A percentile compares a stretch with the other conserved stretches of the same genome.
Conservation (phyloP, 2,329 filamentous ascomycete species). For the Elsinoe ampelina region DNA sequence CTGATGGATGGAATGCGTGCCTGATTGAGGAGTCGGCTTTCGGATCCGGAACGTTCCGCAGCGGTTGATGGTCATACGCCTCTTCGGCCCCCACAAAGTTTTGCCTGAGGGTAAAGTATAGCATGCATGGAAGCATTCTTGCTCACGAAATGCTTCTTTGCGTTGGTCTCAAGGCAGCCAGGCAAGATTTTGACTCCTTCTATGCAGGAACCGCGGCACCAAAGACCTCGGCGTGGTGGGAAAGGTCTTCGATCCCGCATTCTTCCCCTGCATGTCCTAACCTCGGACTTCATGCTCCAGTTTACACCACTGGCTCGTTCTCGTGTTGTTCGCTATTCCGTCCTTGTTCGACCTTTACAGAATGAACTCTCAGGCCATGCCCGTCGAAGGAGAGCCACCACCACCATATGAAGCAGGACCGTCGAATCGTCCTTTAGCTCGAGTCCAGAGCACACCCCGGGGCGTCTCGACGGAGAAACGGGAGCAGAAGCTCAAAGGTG, state of each 20-base stretch:
- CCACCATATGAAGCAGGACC: conserved; percentile 23
- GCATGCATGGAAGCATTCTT: no score
- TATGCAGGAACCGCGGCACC: neutral
- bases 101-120: neutral
- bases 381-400: conserved; percentile 14
- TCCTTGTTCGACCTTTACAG: no score
- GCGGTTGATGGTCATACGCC: no score
- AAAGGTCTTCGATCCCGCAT: no score
- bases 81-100: neutral
- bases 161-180: neutral
- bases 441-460: no score
- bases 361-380: no score
- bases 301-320: neutral
- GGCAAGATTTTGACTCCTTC: neutral
- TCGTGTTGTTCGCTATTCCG: neutral
- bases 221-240: neutral
- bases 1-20: neutral
- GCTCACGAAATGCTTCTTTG: no score
- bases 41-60: no score
- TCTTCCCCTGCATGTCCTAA: no score
- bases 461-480: no score
- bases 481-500: no score
- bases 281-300: neutral
- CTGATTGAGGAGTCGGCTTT: neutral
- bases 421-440: no score